These are phyloP conservation scores for Flaveria linearis DNA, from an alignment of 129 eudicot species.

Conservation along the genomic window DNA sequence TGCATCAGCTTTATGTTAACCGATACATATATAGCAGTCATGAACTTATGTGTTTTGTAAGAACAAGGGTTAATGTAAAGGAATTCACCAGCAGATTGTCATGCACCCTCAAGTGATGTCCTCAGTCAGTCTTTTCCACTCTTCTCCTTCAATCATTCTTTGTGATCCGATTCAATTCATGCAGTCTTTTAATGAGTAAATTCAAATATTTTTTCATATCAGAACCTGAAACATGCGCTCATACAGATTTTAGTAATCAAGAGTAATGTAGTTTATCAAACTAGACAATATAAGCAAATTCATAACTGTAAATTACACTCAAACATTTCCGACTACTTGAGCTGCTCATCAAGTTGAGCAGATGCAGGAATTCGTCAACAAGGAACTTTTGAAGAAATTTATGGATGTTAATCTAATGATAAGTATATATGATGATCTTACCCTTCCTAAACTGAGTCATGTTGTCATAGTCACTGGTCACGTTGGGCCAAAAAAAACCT, in stretches of 20 bases:
- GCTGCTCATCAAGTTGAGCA: too few species aligned
- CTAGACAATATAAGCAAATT: slow-evolving; percentile 19
- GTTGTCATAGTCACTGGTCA: too few species aligned
- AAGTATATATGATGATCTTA: not conserved
- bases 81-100: slow-evolving; percentile 8
- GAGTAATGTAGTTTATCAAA: slow-evolving; percentile 2
- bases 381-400: not conserved
- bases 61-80: not conserved
- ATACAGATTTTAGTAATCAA: not conserved
- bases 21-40: not conserved
- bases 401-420: not conserved
- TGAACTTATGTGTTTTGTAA: slow-evolving; percentile 1
- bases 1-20: slow-evolving; percentile 4
- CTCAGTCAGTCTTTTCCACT: not conserved
- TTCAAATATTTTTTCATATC: not conserved
- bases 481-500: too few species aligned
- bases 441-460: too few species aligned
- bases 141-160: not conserved
- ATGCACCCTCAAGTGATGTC: slow-evolving; percentile 15
- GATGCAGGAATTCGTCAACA: not conserved
- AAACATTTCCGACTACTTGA: not conserved
- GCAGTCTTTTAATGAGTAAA: not conserved
- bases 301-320: not conserved
- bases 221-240: slow-evolving; percentile 17
- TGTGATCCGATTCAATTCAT: not conserved